phyloP scores from a whole-genome alignment of 2,329 filamentous ascomycete genomes.

The Fusarium xyrophilum region DNA sequence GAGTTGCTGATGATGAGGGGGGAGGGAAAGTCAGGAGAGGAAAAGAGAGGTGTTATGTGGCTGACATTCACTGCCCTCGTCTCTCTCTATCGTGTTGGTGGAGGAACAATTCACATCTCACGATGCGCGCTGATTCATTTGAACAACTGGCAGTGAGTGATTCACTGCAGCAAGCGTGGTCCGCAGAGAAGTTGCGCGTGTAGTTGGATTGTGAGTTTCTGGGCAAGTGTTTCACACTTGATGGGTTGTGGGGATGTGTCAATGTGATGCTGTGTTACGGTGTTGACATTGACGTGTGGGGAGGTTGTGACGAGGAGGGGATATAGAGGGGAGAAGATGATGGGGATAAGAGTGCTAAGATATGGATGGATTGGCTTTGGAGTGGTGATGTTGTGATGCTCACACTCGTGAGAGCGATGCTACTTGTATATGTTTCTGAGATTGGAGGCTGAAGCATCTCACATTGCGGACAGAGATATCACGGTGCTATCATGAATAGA shows the following conservation, averaged over 20 bases:
- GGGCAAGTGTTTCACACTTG: slow-evolving; percentile 26
- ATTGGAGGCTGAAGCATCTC: background rate
- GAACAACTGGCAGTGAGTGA: slow-evolving; percentile 8
- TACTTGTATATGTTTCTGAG: background rate
- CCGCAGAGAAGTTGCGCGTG: background rate
- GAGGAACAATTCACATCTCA: slow-evolving; percentile 4
- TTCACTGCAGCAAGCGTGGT: background rate
- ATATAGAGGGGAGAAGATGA: background rate
- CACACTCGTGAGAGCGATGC: background rate
- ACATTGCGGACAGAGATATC: background rate
- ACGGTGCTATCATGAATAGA: background rate
- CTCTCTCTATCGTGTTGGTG: background rate
- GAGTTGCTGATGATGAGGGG: slow-evolving; percentile 7
- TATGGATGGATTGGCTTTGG: background rate
- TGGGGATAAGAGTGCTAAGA: background rate
- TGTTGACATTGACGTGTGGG: slow-evolving; percentile 9
- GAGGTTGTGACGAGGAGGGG: background rate
- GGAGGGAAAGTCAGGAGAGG: background rate
- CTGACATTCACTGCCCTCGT: slow-evolving; percentile 6
- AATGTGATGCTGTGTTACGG: slow-evolving; percentile 6
- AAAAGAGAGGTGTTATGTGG: slow-evolving; percentile 22
- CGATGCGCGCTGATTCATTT: background rate
- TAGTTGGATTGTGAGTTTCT: slow-evolving; percentile 6
- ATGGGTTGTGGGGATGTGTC: slow-evolving; percentile 13
- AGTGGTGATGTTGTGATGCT: background rate